Evolutionary conservation across 441 rosid genomes (phyloP), one percentile per base, ranked within the genome.

Genomic region (Gossypium schwendimanii): DNA sequence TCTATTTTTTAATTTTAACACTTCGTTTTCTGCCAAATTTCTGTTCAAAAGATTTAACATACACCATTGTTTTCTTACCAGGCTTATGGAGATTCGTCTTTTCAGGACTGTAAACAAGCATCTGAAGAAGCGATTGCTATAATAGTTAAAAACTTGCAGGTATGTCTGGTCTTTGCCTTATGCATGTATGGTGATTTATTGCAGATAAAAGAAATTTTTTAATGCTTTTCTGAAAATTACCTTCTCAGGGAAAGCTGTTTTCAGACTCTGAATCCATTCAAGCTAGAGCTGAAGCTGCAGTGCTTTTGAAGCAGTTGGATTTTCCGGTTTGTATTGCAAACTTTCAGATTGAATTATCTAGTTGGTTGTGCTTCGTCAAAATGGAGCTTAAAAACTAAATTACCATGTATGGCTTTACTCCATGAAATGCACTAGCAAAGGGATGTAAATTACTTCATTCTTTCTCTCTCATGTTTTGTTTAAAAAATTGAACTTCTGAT

Each of bases 81-180:
- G 99, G 93, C 81, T 74, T 93, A 96, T 73, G 99, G 99, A 50
- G 97, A 93, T 79, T 86, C 99, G 59, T 93, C 98, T 53, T 96
- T 96, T 86, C 86, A 84, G 82, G 99, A 96, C 60, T 93, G 99
- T 80, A 90, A 90, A 80, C 88, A 84, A 84, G 97, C 97, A 76
- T 96, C 99, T 12, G 98, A 91, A 86, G 98, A 90, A 87, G 98
- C 97, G 64, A 79, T 95, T 80, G 84, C 88, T 58, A 80, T 75
- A 63, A 85, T 96, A 74, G 83, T 82, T 26, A 91, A 88, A 80
- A 91, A 83, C 72, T 88, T 95, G 85, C 92, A 93, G 98, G 99
- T 92, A 69, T 54, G 12, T 60, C 36, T 78, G 69, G 71, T 36
- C 59, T 6, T 31, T 71, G 44, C 18, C 39, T 63, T 52, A 63